Evolutionary conservation across 306 rosid genomes (phyloP), one percentile per base, ranked within the genome.

Genomic region (Astragalus membranaceus): DNA sequence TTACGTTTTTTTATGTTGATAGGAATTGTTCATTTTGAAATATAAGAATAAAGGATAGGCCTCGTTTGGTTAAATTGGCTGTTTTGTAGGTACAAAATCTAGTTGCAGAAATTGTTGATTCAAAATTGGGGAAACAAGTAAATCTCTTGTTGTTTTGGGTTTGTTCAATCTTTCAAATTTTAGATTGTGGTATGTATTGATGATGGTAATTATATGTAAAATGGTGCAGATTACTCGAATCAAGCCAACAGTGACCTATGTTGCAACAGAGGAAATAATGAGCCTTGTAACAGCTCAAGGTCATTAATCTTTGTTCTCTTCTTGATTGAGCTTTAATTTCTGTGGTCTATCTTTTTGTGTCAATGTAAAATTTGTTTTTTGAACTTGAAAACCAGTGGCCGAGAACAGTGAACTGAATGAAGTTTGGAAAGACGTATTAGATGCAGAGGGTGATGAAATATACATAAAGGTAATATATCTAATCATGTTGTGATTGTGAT

Each of bases 241-340:
- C 67, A 94, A 85, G 78, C 96, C 97, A 54, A 78, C 97, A 12
- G 82, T 94, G 80, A 89, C 87, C 41, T 91, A 89, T 73, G 77
- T 95, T 61, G 92, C 99, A 15, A 85, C 96, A 52, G 96, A 88
- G 82, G 99, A 95, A 86, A 62, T 95, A 63, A 89, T 95, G 99
- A 89, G 97, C 82, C 99, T 95, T 39, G 99, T 95, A 52, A 95
- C 97, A 58, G 97, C 97, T 75, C 97, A 95, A 89, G 99, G 97
- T 95, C 80, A 73, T 76, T 32, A 39, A 48, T 42, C 52, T 47
- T 58, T 67, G 53, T 23, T 63, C 72, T 62, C 63, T 43, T 80
- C 60, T 72, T 50, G 39, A 10, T 23, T 59, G 41, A 42, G 61
- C 71, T 76, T 64, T 42, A 60, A 71, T 29, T 50, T 4, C 49